These are phyloP conservation scores for Penicillium sp. DNA, from an alignment of 2,329 filamentous ascomycete species.

Conservation along the genomic window DNA sequence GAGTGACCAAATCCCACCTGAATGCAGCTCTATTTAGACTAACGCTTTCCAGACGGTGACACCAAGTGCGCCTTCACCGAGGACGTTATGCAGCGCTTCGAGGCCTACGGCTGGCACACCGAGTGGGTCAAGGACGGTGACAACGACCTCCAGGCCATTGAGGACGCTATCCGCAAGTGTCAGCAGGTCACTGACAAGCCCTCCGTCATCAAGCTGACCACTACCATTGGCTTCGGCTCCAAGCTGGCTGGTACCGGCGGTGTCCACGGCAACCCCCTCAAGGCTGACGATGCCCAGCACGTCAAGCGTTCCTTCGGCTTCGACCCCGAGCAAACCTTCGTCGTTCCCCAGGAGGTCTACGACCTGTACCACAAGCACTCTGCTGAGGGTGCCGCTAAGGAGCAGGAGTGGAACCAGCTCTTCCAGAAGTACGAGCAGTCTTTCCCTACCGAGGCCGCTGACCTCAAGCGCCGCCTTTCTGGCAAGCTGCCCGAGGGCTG, in stretches of 20 bases:
- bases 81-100: constrained; percentile 91
- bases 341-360: constrained; percentile 91
- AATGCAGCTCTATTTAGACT: neutral
- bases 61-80: constrained; percentile 97
- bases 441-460: constrained; percentile 75
- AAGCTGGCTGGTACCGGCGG: constrained; percentile 88
- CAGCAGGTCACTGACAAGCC: constrained; percentile 94
- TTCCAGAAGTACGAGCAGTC: constrained; percentile 81
- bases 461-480: constrained; percentile 76
- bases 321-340: constrained; percentile 90
- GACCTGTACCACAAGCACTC: constrained; percentile 85
- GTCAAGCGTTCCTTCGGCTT: constrained; percentile 96
- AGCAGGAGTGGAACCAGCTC: constrained; percentile 94
- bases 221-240: constrained; percentile 96
- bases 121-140: constrained; percentile 84
- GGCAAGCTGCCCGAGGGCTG: constrained; percentile 91
- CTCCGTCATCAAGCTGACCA: constrained; percentile 92
- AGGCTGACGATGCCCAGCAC: constrained; percentile 89
- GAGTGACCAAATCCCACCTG: constrained; percentile 27
- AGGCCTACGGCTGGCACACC: constrained; percentile 95
- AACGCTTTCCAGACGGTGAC: constrained; percentile 69
- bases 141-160: constrained; percentile 81
- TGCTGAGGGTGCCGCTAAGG: constrained; percentile 79
- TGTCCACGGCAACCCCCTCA: constrained; percentile 94
- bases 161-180: constrained; percentile 81